Base-by-base conservation (phyloP, 805 yeast genomes). In the Starmerella davenportii region DNA sequence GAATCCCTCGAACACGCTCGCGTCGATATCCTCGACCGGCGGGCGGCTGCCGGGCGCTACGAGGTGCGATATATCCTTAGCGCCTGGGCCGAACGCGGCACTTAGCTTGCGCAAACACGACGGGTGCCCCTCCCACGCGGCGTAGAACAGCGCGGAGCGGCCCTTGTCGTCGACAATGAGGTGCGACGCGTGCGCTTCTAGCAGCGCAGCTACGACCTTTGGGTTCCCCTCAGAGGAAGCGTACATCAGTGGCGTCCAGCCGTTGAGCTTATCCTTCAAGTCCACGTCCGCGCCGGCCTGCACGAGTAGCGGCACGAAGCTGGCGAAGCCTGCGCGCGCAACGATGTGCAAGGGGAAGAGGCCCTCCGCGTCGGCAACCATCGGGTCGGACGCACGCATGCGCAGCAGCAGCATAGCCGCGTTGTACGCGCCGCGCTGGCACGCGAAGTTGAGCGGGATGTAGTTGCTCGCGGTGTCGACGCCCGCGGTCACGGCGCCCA, bases 171-270 rank as follows among this genome's bases (percentile, higher is more conserved):
- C 96, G 14, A 71, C 64, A 17, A 79, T 54, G 31, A 63, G 61
- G 41, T 76, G 64, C 40, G 72, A 68, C 0, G 95, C 95, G 4
- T 87, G 85, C 43, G 65, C 69, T 18, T 70, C 69, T 16, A 90
- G 68, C 41, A 90, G 64, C 36, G 72, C 79, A 44, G 66, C 66
- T 0, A 92, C 78, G 3, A 90, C 73, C 32, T 66, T 60, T 4
- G 66, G 67, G 54, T 78, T 81, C 1, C 95, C 95, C 48, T 80
- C 87, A 46, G 74, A 72, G 1, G 85, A 85, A 17, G 94, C 80
- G 56, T 90, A 87, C 51, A 84, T 81, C 2, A 90, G 67, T 0
- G 96, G 93, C 0, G 95, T 75, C 95, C 96, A 90, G 49, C 77
- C 78, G 53, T 85, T 84, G 40, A 82, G 73, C 38, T 80, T 78